phyloP scores from a whole-genome alignment of 192 early-diverging fungal species.

The Mortierella hygrophila region DNA sequence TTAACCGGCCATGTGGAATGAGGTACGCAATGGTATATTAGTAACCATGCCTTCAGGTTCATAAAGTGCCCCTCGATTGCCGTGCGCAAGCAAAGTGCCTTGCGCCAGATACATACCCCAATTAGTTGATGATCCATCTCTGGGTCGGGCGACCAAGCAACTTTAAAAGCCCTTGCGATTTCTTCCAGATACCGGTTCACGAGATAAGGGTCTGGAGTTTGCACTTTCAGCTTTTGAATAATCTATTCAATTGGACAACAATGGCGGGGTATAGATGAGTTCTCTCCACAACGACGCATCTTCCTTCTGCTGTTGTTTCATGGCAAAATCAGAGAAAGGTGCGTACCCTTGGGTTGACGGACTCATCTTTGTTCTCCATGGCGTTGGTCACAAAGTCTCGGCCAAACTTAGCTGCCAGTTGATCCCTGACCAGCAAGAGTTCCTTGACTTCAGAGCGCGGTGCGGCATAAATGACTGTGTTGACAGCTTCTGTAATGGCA shows the following conservation, averaged over 20 bases:
- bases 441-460: slow-evolving; percentile 90
- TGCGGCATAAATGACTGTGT: slow-evolving; percentile 93
- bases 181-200: slow-evolving; percentile 90
- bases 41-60: neutral
- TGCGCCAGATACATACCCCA: slow-evolving; percentile 27
- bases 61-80: neutral
- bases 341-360: slow-evolving; percentile 80
- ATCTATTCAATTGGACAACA: slow-evolving; percentile 61
- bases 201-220: slow-evolving; percentile 83
- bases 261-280: neutral
- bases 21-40: neutral
- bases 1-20: neutral
- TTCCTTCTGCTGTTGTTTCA: no score
- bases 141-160: slow-evolving; percentile 74
- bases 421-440: slow-evolving; percentile 78
- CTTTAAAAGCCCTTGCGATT: slow-evolving; percentile 86
- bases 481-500: slow-evolving; percentile 87
- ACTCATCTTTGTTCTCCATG: slow-evolving; percentile 79
- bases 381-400: slow-evolving; percentile 82
- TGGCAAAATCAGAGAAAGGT: neutral
- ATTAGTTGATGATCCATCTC: slow-evolving; percentile 57
- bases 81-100: neutral
- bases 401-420: slow-evolving; percentile 86
- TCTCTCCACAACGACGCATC: neutral
- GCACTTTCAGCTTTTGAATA: slow-evolving; percentile 82